Base-by-base conservation (phyloP, 192 early-diverging fungal species). In the Irineochytrium annulatum region DNA sequence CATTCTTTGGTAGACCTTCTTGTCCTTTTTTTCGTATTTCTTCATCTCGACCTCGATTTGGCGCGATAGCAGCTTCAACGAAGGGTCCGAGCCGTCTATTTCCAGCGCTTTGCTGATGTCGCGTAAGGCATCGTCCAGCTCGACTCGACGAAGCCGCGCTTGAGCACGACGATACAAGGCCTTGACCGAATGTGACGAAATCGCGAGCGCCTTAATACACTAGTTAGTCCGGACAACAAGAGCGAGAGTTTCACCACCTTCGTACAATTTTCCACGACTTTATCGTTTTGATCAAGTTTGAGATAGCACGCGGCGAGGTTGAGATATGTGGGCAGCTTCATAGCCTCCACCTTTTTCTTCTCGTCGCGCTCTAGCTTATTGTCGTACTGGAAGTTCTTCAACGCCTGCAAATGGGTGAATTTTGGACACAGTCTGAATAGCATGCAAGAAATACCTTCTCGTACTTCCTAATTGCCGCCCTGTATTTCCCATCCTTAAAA, bases 221-320 rank as follows among this genome's bases (percentile, higher is more conserved):
- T 41, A 41, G 8, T 8, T 41, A n/a, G 37, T 13, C 11, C 8
- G 37, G 11, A 41, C 8, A 41, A n/a, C 37, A 41, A 41, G n/a
- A 41, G n/a, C 8, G n/a, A 41, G 37, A n/a, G 8, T 41, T 8
- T n/a, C 37, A 41, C n/a, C n/a, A 41, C 37, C 34, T 59, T 59
- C 16, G 30, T 54, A 20, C 39, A 20, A 28, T 56, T 33, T 27
- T 33, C 34, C 22, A 55, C 14, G 27, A 53, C 69, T 34, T 57
- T 33, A 16, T 44, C 24, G 22, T 32, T 43, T 22, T 59, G 29
- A 26, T 60, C 41, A 26, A 27, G 13, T 34, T 71, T 71, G 8
- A 71, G 54, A 53, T 39, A 49, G n/a, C 48, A 61, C 1, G 30
- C 24, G n/a, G 69, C 49, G 26, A 62, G 43, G 39, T 71, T 71